Base-by-base conservation (phyloP, 139 green algal genomes). In the Zygnema cylindricum region DNA sequence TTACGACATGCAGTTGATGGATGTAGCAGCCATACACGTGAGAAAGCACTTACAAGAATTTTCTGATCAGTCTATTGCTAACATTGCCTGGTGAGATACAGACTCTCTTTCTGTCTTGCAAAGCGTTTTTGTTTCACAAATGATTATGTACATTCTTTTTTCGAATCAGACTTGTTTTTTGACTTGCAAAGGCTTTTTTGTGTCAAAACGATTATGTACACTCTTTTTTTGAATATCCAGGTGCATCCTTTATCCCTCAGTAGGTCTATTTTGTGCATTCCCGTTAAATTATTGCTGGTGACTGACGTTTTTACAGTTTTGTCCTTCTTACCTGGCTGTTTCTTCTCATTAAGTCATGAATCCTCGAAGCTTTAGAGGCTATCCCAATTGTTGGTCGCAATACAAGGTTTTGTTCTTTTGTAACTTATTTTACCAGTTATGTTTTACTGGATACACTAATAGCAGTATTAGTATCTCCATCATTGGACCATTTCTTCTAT, bases 71-170 rank as follows among this genome's bases (percentile, higher is more conserved):
- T 7, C 71, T 11, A 7, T 79, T 42, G 71, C 71, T 11, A 79
- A 79, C 71, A 79, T 43, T 79, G 71, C 71, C 42, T 79, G 71
- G 71, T 79, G 49, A 63, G 49, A 63, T 7, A 3, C 11, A 25
- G 36, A 16, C 71, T 79, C 16, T 55, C n/a, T n/a, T n/a, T n/a
- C n/a, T n/a, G n/a, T 79, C 7, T 79, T 79, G 71, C 43, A 11
- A 43, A 43, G 36, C 43, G 42, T 79, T 7, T 38, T 79, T 55
- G 11, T 11, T 16, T 55, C 36, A 11, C 71, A 3, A 43, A 38
- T 3, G 38, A 79, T 3, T 3, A 43, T 79, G 38, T 11, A 55
- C 71, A 43, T 11, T 42, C 7, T 55, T 38, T 43, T 7, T 79
- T 55, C 71, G 16, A 79, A 7, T 79, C 38, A 55, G 16, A 79